Base-by-base conservation (phyloP, 2,329 filamentous ascomycete species). In the Drechslerella coelobrocha region DNA sequence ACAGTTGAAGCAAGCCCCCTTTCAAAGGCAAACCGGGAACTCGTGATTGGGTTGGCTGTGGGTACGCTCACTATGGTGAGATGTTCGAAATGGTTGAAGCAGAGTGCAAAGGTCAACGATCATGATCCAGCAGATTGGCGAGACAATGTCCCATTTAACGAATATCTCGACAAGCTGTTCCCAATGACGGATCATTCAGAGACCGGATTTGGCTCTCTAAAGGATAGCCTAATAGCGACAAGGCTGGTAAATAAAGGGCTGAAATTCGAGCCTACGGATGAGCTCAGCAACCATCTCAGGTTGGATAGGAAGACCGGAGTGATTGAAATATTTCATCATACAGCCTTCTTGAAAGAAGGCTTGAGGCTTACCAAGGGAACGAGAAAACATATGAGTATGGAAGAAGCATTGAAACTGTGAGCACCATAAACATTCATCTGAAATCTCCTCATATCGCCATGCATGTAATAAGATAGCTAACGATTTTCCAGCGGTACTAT, bases 221-320 rank as follows among this genome's bases (percentile, higher is more conserved):
- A 73, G 51, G 47, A 50, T 10, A 60, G 55, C 7, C 50, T 76
- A 2, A 73, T 48, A 14, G 74, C 73, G 48, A 74, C 39, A 26
- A 73, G 71, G 31, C 56, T 76, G 21, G 75, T 75, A 55, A 77
- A 76, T 27, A 52, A 56, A 14, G 56, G 72, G 27, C 23, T 77
- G 29, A 69, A 45, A 12, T 74, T 77, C 48, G 27, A 68, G 26
- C 65, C 73, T 29, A 77, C 75, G 5, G 69, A 77, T 47, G 73
- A 77, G 39, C 56, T 77, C 17, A 73, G 72, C 45, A 73, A 72
- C 39, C 76, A n/a, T n/a, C n/a, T n/a, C n/a, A n/a, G n/a, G n/a
- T n/a, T n/a, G n/a, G n/a, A n/a, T n/a, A n/a, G n/a, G n/a, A n/a
- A n/a, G n/a, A n/a, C n/a, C n/a, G n/a, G n/a, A n/a, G n/a, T n/a